Base-by-base conservation (phyloP, 495 filamentous ascomycete species). In the Alectoria sarmentosa region DNA sequence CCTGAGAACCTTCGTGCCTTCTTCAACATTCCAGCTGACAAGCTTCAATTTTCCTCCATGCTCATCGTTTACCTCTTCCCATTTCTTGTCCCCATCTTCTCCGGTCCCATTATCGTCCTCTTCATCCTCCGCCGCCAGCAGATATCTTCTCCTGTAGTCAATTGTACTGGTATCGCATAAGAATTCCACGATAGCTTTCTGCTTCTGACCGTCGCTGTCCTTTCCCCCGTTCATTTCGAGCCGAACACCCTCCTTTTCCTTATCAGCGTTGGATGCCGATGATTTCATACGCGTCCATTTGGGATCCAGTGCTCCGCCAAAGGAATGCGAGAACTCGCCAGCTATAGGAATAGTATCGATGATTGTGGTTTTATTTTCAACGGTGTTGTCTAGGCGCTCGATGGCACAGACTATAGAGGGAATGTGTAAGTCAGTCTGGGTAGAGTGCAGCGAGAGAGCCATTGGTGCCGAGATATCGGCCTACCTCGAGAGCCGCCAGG, bases 121-220 rank as follows among this genome's bases (percentile, higher is more conserved):
- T 21, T 73, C 71, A 42, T 79, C 70, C 13, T 76, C 67, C 7
- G 78, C 73, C 0, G 73, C 73, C 7, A 70, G 65, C n/a, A 62
- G 55, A 55, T 48, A 67, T 71, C 34, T 63, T 62, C 4, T 70
- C 69, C 41, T 73, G 54, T 68, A 60, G 55, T 65, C 58, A 36
- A 64, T 62, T 6, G 70, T 64, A 32, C 73, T 71, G 9, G 71
- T 72, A 38, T 73, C 70, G 73, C 94, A 98, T 41, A 90, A 62
- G 65, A 98, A 92, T 67, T 97, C 90, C 32, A 98, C 83, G 10
- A 95, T 77, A 7, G 91, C 89, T 69, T 59, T 82, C 75, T 58
- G 78, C 74, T 62, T 84, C 77, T 54, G 72, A 4, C 74, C 61
- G 28, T 76, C 74, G 19, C 76, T 13, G 67, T 84, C 87, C 57